A percentile compares a stretch with the other conserved stretches of the same genome.
Conservation (phyloP, 2,329 filamentous ascomycete genomes). For the Aureobasidium subglaciale region DNA sequence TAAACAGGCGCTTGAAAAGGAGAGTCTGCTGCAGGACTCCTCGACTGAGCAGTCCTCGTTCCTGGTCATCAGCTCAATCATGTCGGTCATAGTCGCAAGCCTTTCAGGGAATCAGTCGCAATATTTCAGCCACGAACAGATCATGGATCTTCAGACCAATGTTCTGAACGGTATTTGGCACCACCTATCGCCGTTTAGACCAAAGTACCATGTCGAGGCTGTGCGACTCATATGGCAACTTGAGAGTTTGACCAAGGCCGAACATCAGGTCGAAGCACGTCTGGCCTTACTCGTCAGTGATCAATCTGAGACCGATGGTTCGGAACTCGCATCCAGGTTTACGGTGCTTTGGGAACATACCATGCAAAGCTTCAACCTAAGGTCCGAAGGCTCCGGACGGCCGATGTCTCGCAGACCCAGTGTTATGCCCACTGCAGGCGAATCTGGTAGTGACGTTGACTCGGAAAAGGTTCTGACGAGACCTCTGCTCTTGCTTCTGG, state of each 20-base stretch:
- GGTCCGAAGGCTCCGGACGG: slow-evolving; percentile 17
- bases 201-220: slow-evolving; percentile 91
- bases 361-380: slow-evolving; percentile 26
- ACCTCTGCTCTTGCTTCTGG: slow-evolving; percentile 74
- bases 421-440: slow-evolving; percentile 23
- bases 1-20: not conserved
- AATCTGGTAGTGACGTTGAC: slow-evolving; percentile 45
- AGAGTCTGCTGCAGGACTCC: not conserved
- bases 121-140: slow-evolving; percentile 31
- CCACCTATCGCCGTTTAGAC: slow-evolving; percentile 71
- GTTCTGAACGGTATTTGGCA: slow-evolving; percentile 70
- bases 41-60: slow-evolving; percentile 17
- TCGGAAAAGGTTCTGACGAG: slow-evolving; percentile 70
- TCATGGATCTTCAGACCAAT: slow-evolving; percentile 57
- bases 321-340: slow-evolving; percentile 62
- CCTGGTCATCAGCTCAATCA: slow-evolving; percentile 19
- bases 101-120: not conserved
- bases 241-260: slow-evolving; percentile 55
- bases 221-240: slow-evolving; percentile 81
- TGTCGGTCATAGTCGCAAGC: slow-evolving; percentile 18
- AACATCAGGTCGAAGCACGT: slow-evolving; percentile 12
- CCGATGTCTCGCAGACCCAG: slow-evolving; percentile 24
- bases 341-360: slow-evolving; percentile 76
- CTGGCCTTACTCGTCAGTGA: slow-evolving; percentile 10
- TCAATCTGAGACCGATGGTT: not conserved